Conservation (phyloP, 345 rosid species). For the Isatis tinctoria region DNA sequence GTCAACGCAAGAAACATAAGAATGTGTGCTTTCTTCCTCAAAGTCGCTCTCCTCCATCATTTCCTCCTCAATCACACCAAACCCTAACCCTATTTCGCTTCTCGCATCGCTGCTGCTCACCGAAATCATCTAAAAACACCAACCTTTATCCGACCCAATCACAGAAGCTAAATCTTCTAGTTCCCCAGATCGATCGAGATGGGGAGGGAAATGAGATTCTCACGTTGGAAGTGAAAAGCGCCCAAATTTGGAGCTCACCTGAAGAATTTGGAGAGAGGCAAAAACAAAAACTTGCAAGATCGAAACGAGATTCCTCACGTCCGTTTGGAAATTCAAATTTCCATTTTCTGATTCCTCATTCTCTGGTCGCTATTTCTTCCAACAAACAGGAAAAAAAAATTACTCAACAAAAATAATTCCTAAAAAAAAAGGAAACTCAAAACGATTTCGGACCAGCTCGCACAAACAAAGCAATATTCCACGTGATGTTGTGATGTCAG, state of each 20-base stretch:
- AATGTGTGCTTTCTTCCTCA: slow-evolving; percentile 65
- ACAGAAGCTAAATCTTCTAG: not conserved
- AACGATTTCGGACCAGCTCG: slow-evolving; percentile 15
- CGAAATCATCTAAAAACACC: slow-evolving; percentile 43
- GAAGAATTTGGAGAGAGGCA: slow-evolving; percentile 3
- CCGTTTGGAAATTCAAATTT: slow-evolving; percentile 15
- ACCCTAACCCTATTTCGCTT: slow-evolving; percentile 44
- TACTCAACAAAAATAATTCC: not conserved
- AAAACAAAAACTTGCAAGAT: not conserved
- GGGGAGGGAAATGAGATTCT: not conserved
- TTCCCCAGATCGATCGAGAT: slow-evolving; percentile 24
- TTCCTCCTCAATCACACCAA: slow-evolving; percentile 38
- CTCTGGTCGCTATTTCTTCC: slow-evolving; percentile 1
- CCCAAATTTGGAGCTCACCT: slow-evolving; percentile 2
- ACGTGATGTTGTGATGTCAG: slow-evolving; percentile 25
- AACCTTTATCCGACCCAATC: slow-evolving; percentile 26
- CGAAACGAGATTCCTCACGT: slow-evolving; percentile 12
- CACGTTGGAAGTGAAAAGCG: not conserved
- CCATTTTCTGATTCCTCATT: slow-evolving; percentile 15
- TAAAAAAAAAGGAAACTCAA: not conserved
- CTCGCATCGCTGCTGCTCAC: slow-evolving; percentile 48
- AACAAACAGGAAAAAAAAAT: not conserved
- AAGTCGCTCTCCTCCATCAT: slow-evolving; percentile 55
- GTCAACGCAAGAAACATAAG: slow-evolving; percentile 54
- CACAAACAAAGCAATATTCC: slow-evolving; percentile 4